Base-by-base conservation (phyloP, 306 rosid species). In the Cucumis hystrix region DNA sequence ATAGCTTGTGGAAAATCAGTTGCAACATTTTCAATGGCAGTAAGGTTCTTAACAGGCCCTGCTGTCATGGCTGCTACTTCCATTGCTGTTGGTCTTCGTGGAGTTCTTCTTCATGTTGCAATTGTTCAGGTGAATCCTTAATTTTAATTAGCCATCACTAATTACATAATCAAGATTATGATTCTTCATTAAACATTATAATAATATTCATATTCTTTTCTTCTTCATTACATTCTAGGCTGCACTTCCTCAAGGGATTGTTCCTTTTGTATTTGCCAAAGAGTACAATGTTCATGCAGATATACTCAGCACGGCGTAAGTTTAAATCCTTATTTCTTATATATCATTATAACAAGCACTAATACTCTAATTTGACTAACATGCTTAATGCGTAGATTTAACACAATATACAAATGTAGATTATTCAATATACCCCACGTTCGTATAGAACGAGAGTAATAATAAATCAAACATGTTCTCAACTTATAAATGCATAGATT, bases 291-390 rank as follows among this genome's bases (percentile, higher is more conserved):
- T 93, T 54, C 98, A 91, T 61, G 85, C 98, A 63, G 95, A 88
- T 83, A 90, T 93, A 80, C 97, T 93, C 9, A 93, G 98, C 87
- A 93, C 98, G 13, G 97, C 91, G 98, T 93, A 80, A 83, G 98
- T 83, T 11, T 25, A 30, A 20, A 8, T 23, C 5, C 0, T 45
- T 47, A 47, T 47, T 47, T 47, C 52, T 47, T 47, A 23, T 23
- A 23, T 23, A 47, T 47, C 52, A 47, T 0, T 47, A 47, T 43
- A 45, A 45, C 51, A 4, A 45, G 51, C 51, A 45, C 15, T 2
- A 45, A 45, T 45, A 45, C 15, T 45, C 3, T 45, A 45, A 4
- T 45, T 45, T 45, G 51, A 45, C 51, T 45, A 9, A 45, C 51
- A 14, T 7, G 9, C 43, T 40, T 40, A 40, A 40, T 40, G 8